Conservation (phyloP, 2,329 filamentous ascomycete species). For the Trichoderma koningii region DNA sequence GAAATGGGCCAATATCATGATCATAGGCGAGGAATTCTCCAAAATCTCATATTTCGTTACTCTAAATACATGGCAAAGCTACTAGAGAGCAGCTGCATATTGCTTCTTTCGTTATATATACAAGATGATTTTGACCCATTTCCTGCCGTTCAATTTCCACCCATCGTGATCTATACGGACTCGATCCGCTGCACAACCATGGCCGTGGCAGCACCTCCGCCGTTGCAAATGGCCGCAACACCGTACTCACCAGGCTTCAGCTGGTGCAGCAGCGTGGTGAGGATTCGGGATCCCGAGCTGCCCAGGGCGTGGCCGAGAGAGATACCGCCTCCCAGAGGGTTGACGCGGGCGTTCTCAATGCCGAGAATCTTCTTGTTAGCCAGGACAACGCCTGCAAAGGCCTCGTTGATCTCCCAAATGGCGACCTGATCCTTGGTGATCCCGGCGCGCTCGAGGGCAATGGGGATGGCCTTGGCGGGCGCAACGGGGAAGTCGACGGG, state of each 20-base stretch:
- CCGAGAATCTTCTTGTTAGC: constrained; percentile 92
- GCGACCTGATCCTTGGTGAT: constrained; percentile 90
- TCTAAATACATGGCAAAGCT: constrained; percentile 18
- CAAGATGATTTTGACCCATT: no score
- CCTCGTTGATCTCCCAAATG: constrained; percentile 98
- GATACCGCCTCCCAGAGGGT: constrained; percentile 87
- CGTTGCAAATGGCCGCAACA: constrained; percentile 94
- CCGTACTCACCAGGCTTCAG: constrained; percentile 91
- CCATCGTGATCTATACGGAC: constrained; percentile 45
- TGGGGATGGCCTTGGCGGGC: constrained; percentile 86
- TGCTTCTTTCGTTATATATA: constrained; percentile 11
- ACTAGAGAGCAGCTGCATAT: neutral
- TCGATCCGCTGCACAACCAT: constrained; percentile 86
- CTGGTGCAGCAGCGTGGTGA: constrained; percentile 89
- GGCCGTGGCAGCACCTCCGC: constrained; percentile 87
- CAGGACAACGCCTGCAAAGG: constrained; percentile 92
- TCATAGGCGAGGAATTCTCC: no score
- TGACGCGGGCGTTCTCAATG: constrained; percentile 76
- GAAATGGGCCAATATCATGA: no score
- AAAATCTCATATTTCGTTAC: constrained; percentile 5
- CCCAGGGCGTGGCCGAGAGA: constrained; percentile 89
- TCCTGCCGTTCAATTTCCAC: neutral
- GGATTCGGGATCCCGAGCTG: constrained; percentile 88
- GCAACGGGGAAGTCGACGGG: constrained; percentile 94
- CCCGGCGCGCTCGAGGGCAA: constrained; percentile 84